phyloP scores from a whole-genome alignment of 148 eudicot genomes.

The Nepenthes mirabilis region DNA sequence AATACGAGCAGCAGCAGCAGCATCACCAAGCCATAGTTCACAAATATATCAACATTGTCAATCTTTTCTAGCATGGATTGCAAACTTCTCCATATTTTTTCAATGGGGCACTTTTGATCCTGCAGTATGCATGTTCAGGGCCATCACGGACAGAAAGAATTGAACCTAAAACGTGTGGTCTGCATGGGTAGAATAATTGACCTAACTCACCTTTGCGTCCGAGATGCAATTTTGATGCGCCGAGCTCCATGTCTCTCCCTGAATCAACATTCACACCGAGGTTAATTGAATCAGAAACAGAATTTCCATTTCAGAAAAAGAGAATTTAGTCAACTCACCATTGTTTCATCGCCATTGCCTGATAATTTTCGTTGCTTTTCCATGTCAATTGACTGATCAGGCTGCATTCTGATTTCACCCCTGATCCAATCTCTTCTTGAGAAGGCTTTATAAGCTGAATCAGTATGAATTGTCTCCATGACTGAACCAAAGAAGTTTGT shows the following conservation, averaged over 20 bases:
- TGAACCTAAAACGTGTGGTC: neutral
- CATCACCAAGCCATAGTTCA: conserved; percentile 54
- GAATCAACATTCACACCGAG: neutral
- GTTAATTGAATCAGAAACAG: neutral
- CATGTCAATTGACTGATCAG: conserved; percentile 17
- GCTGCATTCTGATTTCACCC: conserved; percentile 15
- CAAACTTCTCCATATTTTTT: conserved; percentile 26
- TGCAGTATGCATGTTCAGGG: conserved; percentile 8
- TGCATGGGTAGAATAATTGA: neutral
- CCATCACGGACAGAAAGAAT: neutral
- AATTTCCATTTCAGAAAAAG: neutral
- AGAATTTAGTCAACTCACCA: conserved; percentile 21
- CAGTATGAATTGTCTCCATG: conserved; percentile 91
- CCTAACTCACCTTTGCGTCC: neutral
- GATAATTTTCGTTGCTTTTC: conserved; percentile 17
- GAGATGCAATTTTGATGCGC: neutral
- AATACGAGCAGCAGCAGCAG: conserved; percentile 49
- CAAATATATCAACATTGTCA: conserved; percentile 36
- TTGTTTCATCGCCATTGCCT: conserved; percentile 16
- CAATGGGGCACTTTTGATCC: conserved; percentile 52
- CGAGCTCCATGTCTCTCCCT: neutral
- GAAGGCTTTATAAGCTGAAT: conserved; percentile 67
- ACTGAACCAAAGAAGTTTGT: conserved; percentile 97
- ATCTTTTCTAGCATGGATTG: conserved; percentile 35
- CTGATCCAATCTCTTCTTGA: conserved; percentile 26